Evolutionary conservation across 2,329 filamentous ascomycete species (phyloP).

Genomic region (Exophiala mesophila): DNA sequence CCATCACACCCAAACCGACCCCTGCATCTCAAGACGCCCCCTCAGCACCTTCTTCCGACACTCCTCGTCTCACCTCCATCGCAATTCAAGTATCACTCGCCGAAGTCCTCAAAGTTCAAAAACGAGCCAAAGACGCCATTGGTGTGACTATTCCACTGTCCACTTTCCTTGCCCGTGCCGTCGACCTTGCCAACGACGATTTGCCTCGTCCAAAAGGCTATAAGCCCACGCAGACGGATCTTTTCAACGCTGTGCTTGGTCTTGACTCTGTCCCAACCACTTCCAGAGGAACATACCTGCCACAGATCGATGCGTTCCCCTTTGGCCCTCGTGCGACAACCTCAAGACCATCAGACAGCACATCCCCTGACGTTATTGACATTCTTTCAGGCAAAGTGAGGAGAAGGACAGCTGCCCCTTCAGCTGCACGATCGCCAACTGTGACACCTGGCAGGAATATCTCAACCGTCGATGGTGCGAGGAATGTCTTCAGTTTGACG

Average conservation of each 20-base stretch:
- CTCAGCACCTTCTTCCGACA: conserved; percentile 29
- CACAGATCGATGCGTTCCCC: conserved; percentile 61
- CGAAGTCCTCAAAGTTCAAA: conserved; percentile 74
- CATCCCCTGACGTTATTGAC: conserved; percentile 74
- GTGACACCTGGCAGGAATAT: conserved; percentile 28
- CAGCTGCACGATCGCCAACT: neutral
- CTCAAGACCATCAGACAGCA: conserved; percentile 26
- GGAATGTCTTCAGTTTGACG: conserved; percentile 75
- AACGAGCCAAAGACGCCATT: conserved; percentile 69
- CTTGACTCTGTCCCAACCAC: conserved; percentile 52
- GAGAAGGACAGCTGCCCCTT: conserved; percentile 27
- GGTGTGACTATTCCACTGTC: conserved; percentile 78
- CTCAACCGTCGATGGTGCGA: conserved; percentile 48
- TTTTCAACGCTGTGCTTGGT: conserved; percentile 86
- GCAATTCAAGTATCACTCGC: conserved; percentile 64
- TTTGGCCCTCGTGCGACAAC: conserved; percentile 20
- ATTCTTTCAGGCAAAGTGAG: conserved; percentile 57
- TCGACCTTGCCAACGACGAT: conserved; percentile 80
- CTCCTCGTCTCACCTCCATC: conserved; percentile 47
- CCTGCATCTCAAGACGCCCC: conserved; percentile 34
- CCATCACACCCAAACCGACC: conserved; percentile 29
- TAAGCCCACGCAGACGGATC: conserved; percentile 68
- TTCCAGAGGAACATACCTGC: conserved; percentile 62
- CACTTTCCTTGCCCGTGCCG: conserved; percentile 79
- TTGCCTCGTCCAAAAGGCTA: conserved; percentile 64